Percentiles rank a stretch among this genome's conserved stretches.
Conservation (phyloP, 495 filamentous ascomycete species). For the Delitschia confertaspora region DNA sequence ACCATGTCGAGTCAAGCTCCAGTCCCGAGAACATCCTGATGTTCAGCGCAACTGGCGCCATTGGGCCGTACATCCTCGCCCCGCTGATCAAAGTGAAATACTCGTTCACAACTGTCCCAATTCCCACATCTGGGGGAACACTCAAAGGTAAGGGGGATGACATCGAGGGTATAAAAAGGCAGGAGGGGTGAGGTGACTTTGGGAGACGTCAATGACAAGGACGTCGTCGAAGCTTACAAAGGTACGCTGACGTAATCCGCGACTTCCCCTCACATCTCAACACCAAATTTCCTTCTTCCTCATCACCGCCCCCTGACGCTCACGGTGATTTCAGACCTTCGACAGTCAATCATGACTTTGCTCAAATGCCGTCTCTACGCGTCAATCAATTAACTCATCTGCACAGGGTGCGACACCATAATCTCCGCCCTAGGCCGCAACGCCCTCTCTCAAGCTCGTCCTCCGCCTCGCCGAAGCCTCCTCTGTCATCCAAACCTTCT, state of each 20-base stretch:
- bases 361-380: no score
- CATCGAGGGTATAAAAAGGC: constrained; percentile 38
- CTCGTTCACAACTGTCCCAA: constrained; percentile 46
- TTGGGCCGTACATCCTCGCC: constrained; percentile 55
- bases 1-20: constrained; percentile 1
- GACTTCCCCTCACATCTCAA: background rate
- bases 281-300: no score
- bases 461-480: constrained; percentile 50
- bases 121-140: constrained; percentile 55
- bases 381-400: background rate
- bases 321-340: no score
- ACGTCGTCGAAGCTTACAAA: constrained; percentile 46
- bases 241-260: no score
- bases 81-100: constrained; percentile 48
- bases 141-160: constrained; percentile 35
- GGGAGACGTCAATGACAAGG: constrained; percentile 47
- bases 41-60: constrained; percentile 61
- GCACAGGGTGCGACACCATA: constrained; percentile 52
- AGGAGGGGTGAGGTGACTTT: constrained; percentile 50
- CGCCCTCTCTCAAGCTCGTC: constrained; percentile 47
- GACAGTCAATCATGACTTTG: no score
- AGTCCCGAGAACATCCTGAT: constrained; percentile 47
- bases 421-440: constrained; percentile 56
- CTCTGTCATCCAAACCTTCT: constrained; percentile 52
- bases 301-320: no score